phyloP scores from a whole-genome alignment of 2,329 filamentous ascomycete genomes.

The Alternaria sp. region DNA sequence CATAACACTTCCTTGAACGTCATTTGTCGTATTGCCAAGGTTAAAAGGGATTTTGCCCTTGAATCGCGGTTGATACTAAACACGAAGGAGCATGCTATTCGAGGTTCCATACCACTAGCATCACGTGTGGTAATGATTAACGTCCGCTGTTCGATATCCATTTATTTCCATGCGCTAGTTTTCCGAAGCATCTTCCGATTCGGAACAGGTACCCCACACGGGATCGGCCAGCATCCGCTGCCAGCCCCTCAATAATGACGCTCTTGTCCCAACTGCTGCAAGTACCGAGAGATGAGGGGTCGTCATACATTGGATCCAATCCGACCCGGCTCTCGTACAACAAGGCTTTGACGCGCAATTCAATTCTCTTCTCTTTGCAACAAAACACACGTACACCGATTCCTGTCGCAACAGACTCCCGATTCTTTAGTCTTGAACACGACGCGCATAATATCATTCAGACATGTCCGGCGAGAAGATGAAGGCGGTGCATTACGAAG shows the following conservation, averaged over 20 bases:
- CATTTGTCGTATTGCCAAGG: too few species aligned
- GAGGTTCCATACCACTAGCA: too few species aligned
- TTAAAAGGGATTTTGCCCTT: too few species aligned
- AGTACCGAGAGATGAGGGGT: slow-evolving; percentile 9
- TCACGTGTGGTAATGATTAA: too few species aligned
- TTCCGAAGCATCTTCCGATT: slow-evolving; percentile 9
- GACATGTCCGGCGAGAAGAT: slow-evolving; percentile 52
- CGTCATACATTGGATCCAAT: neutral
- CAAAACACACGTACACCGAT: neutral
- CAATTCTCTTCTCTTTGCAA: neutral
- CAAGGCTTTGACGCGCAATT: neutral
- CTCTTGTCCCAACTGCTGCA: neutral
- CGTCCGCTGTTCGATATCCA: neutral
- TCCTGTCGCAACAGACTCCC: neutral
- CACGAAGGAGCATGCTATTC: too few species aligned
- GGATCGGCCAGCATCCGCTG: slow-evolving; percentile 5
- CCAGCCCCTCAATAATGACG: slow-evolving; percentile 14
- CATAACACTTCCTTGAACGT: too few species aligned
- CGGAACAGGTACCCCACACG: slow-evolving; percentile 11
- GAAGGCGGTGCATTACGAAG: slow-evolving; percentile 71
- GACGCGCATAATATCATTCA: neutral
- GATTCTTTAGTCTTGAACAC: neutral
- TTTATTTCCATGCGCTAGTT: neutral
- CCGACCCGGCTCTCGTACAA: too few species aligned
- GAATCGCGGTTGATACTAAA: too few species aligned